Percentiles rank a stretch among this genome's conserved stretches.
phyloP scores from a whole-genome alignment of 495 filamentous ascomycete genomes.

The Penicillium herquei region DNA sequence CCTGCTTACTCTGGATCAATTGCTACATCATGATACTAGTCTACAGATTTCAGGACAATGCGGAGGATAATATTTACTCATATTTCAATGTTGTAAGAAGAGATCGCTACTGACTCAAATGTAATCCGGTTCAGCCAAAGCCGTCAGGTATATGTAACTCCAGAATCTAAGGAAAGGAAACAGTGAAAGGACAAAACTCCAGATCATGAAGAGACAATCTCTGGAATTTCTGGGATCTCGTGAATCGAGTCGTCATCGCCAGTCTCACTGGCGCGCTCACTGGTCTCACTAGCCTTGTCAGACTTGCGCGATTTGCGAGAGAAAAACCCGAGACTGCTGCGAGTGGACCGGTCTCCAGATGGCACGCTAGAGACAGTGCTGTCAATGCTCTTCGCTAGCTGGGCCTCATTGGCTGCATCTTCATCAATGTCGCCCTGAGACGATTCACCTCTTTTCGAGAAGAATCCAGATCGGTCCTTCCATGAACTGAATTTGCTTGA shows the following conservation, averaged over 20 bases:
- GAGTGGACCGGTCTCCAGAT: slow-evolving; percentile 44
- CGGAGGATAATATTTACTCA: not conserved
- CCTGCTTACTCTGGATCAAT: too few relatives aligned
- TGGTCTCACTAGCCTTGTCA: slow-evolving; percentile 46
- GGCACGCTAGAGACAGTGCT: slow-evolving; percentile 43
- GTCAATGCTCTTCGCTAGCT: slow-evolving; percentile 49
- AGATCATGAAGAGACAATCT: slow-evolving; percentile 3
- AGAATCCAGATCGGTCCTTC: slow-evolving; percentile 61
- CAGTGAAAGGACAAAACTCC: slow-evolving; percentile 10
- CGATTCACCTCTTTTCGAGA: slow-evolving; percentile 62
- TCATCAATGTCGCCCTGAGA: slow-evolving; percentile 51
- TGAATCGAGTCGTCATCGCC: slow-evolving; percentile 49
- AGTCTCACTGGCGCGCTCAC: slow-evolving; percentile 46
- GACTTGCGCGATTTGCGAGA: slow-evolving; percentile 49
- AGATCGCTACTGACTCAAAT: slow-evolving; percentile 4
- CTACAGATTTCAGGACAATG: too few relatives aligned
- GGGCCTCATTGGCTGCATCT: slow-evolving; percentile 42
- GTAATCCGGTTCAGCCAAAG: not conserved
- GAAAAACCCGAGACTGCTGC: slow-evolving; percentile 50
- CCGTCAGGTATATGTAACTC: slow-evolving; percentile 9
- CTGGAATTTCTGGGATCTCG: slow-evolving; percentile 21
- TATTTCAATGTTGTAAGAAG: slow-evolving; percentile 1
- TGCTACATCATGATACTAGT: too few relatives aligned
- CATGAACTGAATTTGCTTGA: slow-evolving; percentile 78
- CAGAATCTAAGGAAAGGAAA: slow-evolving; percentile 12